phyloP scores from a whole-genome alignment of 2,329 filamentous ascomycete genomes.

The Hypoxylon sp. region DNA sequence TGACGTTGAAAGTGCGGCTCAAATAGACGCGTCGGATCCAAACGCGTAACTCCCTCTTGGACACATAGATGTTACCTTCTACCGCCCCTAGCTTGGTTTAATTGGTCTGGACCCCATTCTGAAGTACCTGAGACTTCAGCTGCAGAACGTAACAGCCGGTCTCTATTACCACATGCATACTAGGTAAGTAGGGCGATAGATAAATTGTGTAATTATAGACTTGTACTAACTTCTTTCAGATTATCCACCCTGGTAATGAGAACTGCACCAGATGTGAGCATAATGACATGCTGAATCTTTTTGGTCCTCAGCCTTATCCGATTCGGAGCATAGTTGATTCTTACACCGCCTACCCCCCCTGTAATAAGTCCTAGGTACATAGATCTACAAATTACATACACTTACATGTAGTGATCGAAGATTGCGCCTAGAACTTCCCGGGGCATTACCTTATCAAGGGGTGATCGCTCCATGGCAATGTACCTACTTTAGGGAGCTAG shows the following conservation, averaged over 20 bases:
- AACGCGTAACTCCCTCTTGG: neutral
- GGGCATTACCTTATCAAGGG: neutral
- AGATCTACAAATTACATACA: neutral
- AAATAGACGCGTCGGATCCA: slow-evolving; percentile 1
- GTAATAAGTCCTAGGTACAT: neutral
- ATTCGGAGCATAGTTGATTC: neutral
- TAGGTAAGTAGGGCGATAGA: neutral
- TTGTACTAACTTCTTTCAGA: neutral
- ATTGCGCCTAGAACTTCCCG: neutral
- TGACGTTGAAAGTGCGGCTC: slow-evolving; percentile 25
- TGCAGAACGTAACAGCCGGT: neutral
- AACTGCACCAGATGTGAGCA: neutral
- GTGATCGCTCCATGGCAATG: neutral
- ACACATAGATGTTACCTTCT: neutral
- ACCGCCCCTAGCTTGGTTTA: neutral
- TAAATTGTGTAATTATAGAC: neutral
- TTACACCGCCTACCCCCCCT: neutral
- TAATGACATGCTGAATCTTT: neutral
- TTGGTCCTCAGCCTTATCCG: neutral
- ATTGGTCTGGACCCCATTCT: slow-evolving; percentile 5
- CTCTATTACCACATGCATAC: neutral
- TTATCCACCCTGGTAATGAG: neutral
- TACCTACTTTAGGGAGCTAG: neutral
- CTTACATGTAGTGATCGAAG: neutral
- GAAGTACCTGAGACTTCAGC: slow-evolving; percentile 14